Conservation (phyloP, 2,329 filamentous ascomycete species). For the Microsporum audouinii region DNA sequence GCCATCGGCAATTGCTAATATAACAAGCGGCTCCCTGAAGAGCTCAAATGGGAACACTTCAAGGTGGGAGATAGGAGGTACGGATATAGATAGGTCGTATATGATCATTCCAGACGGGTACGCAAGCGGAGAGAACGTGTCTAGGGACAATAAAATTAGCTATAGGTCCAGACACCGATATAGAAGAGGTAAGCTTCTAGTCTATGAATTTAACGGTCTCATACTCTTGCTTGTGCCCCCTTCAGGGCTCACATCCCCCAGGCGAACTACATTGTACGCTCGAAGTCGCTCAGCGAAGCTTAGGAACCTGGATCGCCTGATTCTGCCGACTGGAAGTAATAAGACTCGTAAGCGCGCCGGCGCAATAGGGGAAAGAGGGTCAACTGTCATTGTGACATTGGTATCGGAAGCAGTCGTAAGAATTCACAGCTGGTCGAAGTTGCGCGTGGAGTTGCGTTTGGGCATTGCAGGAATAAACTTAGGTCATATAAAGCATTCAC, state of each 20-base stretch:
- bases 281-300: conserved; percentile 68
- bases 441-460: neutral
- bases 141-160: conserved; percentile 36
- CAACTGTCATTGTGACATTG: conserved; percentile 65
- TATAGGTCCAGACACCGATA: neutral
- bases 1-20: conserved; percentile 79
- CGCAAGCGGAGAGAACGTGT: conserved; percentile 84
- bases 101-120: conserved; percentile 78
- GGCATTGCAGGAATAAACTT: neutral
- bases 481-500: neutral
- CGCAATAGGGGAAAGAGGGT: conserved; percentile 80
- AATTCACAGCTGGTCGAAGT: neutral
- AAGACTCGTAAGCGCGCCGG: conserved; percentile 83
- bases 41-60: conserved; percentile 80
- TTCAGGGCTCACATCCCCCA: conserved; percentile 80
- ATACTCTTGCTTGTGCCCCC: conserved; percentile 74
- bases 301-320: conserved; percentile 69
- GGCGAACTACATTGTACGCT: conserved; percentile 65
- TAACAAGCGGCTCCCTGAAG: conserved; percentile 69
- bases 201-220: conserved; percentile 17
- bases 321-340: conserved; percentile 73
- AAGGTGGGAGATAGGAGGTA: conserved; percentile 67
- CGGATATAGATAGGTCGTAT: conserved; percentile 73
- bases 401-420: conserved; percentile 15
- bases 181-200: conserved; percentile 12